Evolutionary conservation across 2,329 filamentous ascomycete genomes (phyloP), one percentile per base, ranked within the genome.

Genomic region (Purpureocillium lavendulum): DNA sequence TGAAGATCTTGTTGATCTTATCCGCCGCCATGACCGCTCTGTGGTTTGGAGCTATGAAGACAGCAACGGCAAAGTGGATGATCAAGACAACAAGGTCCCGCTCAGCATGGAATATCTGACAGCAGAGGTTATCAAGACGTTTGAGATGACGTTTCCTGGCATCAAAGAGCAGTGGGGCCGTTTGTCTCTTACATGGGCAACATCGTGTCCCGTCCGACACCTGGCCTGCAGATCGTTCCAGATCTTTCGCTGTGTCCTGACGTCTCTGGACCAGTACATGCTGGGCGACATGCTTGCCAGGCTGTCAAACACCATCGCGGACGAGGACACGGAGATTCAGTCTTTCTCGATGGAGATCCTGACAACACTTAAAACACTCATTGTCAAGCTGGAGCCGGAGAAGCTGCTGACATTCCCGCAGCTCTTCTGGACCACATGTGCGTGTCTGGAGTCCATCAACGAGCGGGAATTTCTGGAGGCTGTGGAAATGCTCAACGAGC

Each of bases 321-420:
- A 97, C 48, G 88, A 96, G 50, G 87, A 95, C 53, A 77, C 81
- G 0, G 90, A 97, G 62, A 94, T 96, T 39, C 87, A 96, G 54
- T 90, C 88, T 0, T 98, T 98, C 54, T 94, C 92, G 0, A 90
- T 97, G 82, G 94, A 98, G 57, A 97, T 98, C 41, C 64, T 98
- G 39, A 96, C 89, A 0, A 98, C 94, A 0, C 62, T 98, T 38
- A 89, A 94, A 55, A 88, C 88, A 0, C 83, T 98, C 33, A 94
- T 98, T 41, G 76, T 80, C 48, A 92, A 90, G 40, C 67, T 97
- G 21, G 82, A 89, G 15, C 73, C 84, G 1, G 76, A 84, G 30
- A 84, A 89, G 56, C 71, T 98, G 2, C 64, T 94, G 35, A 80
- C 81, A n/a, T 96, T 95, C 48, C 92, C 92, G 2, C 90, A 97